Base-by-base conservation (phyloP, 495 filamentous ascomycete genomes). In the Glarea lozoyensis region DNA sequence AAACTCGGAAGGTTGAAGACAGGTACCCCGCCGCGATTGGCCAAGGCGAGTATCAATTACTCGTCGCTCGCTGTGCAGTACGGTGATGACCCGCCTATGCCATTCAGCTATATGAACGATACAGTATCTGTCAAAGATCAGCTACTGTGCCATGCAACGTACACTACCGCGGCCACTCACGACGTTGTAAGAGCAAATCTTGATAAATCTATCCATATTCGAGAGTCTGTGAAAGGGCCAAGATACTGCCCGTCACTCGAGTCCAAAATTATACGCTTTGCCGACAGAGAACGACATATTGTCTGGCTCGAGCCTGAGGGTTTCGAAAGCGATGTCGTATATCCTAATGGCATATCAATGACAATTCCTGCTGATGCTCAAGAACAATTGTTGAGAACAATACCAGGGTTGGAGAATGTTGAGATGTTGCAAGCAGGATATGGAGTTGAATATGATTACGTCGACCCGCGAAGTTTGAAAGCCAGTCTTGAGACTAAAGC, bases 231-330 rank as follows among this genome's bases (percentile, higher is more conserved):
- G 25, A 87, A 86, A 55, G 92, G 92, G 0, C 92, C 92, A 2
- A 72, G 92, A 41, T 98, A 98, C 55, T 98, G 92, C 54, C 92
- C 92, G 1, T 96, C 90, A 0, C 68, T 98, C 10, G 92, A 98
- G 60, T 87, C 88, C 18, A 98, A 98, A 61, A 72, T 98, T 36
- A 86, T 96, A 27, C 79, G 87, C 10, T 98, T 98, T 59, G 67
- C 70, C 13, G 64, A 87, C 43, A 86, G 82, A 56, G 66, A 76
- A n/a, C 68, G 66, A 16, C 92, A 98, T 56, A 81, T 88, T 40
- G 79, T 98, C 31, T 98, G 92, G 92, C 76, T 98, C 4, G 92
- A 98, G 57, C 92, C 93, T 0, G 92, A 98, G 67, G 92, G 92
- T 12, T 92, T 96, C 57, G 73, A 89, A 46, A 92, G 77, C 59